phyloP scores from a whole-genome alignment of 495 filamentous ascomycete genomes.

The Amniculicola lignicola region DNA sequence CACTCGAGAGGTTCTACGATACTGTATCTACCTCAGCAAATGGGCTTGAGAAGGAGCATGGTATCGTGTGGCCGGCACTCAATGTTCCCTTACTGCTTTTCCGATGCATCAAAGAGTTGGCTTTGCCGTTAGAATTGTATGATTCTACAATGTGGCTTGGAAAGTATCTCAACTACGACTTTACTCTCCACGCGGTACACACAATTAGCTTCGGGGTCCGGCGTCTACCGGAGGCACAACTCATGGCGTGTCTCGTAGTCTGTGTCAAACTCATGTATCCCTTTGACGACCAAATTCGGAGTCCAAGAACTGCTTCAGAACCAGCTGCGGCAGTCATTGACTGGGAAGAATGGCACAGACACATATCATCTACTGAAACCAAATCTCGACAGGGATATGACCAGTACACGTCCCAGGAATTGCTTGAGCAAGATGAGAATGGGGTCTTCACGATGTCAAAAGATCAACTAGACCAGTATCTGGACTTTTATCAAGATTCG shows the following conservation, averaged over 20 bases:
- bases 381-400: not conserved
- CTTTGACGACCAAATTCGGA: conserved; percentile 60
- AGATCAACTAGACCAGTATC: conserved; percentile 70
- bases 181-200: conserved; percentile 46
- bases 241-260: conserved; percentile 71
- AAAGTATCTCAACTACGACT: conserved; percentile 53
- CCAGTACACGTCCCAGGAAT: conserved; percentile 19
- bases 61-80: conserved; percentile 66
- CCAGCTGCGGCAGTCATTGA: conserved; percentile 61
- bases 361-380: conserved; percentile 1
- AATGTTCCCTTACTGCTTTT: conserved; percentile 66
- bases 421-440: conserved; percentile 54
- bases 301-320: conserved; percentile 56
- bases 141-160: conserved; percentile 58
- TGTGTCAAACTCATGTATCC: conserved; percentile 76
- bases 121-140: conserved; percentile 75
- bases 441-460: conserved; percentile 68
- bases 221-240: conserved; percentile 64
- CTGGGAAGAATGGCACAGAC: conserved; percentile 66
- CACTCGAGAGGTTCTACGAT: conserved; percentile 60
- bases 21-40: conserved; percentile 57
- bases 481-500: conserved; percentile 83
- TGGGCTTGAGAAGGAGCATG: conserved; percentile 65
- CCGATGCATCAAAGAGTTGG: conserved; percentile 67
- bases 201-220: conserved; percentile 33